Percentiles rank a stretch among this genome's conserved stretches.
These are phyloP conservation scores for Boletales sp. DNA, from an alignment of 768 basidiomycete species.

Conservation along the genomic window DNA sequence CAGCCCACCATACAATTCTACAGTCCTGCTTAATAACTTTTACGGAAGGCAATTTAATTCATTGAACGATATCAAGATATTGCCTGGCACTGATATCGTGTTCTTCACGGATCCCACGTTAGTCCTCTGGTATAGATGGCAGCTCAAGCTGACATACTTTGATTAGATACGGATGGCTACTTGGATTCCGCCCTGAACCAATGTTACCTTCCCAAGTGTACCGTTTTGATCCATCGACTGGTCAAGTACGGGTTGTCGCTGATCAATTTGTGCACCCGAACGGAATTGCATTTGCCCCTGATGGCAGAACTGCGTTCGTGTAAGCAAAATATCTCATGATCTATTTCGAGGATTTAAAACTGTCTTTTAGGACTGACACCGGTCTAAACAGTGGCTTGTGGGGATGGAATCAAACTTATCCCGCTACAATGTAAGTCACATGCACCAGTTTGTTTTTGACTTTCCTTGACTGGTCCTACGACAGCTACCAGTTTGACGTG, in stretches of 20 bases:
- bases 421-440: slow-evolving; percentile 61
- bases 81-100: slow-evolving; percentile 59
- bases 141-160: background rate
- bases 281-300: slow-evolving; percentile 67
- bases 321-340: slow-evolving; percentile 18
- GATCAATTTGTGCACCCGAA: slow-evolving; percentile 74
- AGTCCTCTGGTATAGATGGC: slow-evolving; percentile 18
- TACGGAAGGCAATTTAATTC: slow-evolving; percentile 83
- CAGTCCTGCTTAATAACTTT: slow-evolving; percentile 72
- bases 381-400: slow-evolving; percentile 38
- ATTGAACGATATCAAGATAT: slow-evolving; percentile 74
- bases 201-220: slow-evolving; percentile 76
- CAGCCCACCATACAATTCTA: slow-evolving; percentile 57
- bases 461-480: slow-evolving; percentile 1
- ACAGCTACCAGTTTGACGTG: slow-evolving; percentile 70
- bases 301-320: slow-evolving; percentile 68
- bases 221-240: slow-evolving; percentile 60
- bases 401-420: slow-evolving; percentile 53
- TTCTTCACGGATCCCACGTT: slow-evolving; percentile 77
- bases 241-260: slow-evolving; percentile 67
- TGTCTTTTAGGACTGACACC: slow-evolving; percentile 29
- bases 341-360: background rate
- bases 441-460: background rate
- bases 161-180: slow-evolving; percentile 58
- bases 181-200: slow-evolving; percentile 63